Evolutionary conservation across 2,329 filamentous ascomycete genomes (phyloP).

Genomic region (Penicillium expansum): DNA sequence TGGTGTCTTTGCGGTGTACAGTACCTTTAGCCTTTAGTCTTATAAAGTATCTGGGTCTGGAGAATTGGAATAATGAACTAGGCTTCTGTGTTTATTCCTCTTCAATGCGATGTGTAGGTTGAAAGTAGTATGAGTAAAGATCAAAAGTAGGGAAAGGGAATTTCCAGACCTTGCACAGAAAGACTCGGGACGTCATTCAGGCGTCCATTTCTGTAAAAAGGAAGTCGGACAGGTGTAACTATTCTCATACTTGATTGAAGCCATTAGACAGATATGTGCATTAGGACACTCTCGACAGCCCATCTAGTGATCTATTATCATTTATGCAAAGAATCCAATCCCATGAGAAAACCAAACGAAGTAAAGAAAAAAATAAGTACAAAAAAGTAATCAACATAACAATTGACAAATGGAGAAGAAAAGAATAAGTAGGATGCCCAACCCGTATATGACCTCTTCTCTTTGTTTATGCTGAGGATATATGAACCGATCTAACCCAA

Average conservation of each 20-base stretch:
- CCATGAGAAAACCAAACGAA: background rate
- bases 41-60: constrained; percentile 15
- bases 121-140: background rate
- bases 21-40: constrained; percentile 14
- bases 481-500: background rate
- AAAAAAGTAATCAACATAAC: background rate
- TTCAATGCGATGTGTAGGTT: background rate
- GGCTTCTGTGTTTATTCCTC: background rate
- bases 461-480: background rate
- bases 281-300: background rate
- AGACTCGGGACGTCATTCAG: background rate
- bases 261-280: background rate
- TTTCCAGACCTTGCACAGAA: background rate
- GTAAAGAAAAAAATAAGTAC: background rate
- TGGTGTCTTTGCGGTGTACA: constrained; percentile 21
- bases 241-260: background rate
- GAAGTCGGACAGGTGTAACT: constrained; percentile 5
- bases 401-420: background rate
- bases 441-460: background rate
- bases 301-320: background rate
- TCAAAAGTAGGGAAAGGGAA: background rate
- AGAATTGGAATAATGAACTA: constrained; percentile 12
- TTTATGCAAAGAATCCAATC: background rate
- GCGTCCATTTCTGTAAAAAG: background rate
- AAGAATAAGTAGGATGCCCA: background rate